These are phyloP conservation scores for Peziza echinospora DNA, from an alignment of 495 filamentous ascomycete genomes.

Conservation along the genomic window DNA sequence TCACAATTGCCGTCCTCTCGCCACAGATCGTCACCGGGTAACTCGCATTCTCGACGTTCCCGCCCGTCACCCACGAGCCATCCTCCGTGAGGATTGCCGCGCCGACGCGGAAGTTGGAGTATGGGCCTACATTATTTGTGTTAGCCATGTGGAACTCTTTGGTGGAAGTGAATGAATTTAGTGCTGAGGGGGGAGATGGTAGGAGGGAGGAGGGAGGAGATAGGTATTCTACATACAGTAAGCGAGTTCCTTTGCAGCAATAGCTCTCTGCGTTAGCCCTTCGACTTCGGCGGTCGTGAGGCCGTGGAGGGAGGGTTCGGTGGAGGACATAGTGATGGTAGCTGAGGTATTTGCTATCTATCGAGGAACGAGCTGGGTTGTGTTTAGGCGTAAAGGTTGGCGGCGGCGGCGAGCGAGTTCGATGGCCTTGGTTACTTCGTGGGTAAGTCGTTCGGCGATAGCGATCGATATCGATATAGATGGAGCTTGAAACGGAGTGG, in stretches of 20 bases:
- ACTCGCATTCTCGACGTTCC: slow-evolving; percentile 83
- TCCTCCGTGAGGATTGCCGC: slow-evolving; percentile 47
- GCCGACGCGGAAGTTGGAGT: slow-evolving; percentile 84
- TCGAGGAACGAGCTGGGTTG: too few species aligned
- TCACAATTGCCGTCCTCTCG: slow-evolving; percentile 67
- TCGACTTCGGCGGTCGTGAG: slow-evolving; percentile 38
- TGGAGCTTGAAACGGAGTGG: too few species aligned
- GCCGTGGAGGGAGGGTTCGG: too few species aligned
- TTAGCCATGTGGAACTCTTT: background rate
- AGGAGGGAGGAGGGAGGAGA: background rate
- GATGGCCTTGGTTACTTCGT: too few species aligned
- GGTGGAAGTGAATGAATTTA: too few species aligned
- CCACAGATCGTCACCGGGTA: slow-evolving; percentile 89
- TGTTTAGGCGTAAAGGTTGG: too few species aligned
- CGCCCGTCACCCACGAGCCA: slow-evolving; percentile 45
- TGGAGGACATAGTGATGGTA: too few species aligned
- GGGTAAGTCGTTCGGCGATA: too few species aligned
- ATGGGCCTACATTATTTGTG: slow-evolving; percentile 36
- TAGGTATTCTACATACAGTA: slow-evolving; percentile 36
- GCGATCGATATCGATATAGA: too few species aligned
- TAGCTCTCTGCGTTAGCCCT: slow-evolving; percentile 34
- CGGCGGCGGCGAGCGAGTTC: too few species aligned
- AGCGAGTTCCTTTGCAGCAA: slow-evolving; percentile 46
- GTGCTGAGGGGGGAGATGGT: background rate
- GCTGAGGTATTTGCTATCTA: too few species aligned